Conservation (phyloP, 495 filamentous ascomycete species). For the Aspergillus cristatus region DNA sequence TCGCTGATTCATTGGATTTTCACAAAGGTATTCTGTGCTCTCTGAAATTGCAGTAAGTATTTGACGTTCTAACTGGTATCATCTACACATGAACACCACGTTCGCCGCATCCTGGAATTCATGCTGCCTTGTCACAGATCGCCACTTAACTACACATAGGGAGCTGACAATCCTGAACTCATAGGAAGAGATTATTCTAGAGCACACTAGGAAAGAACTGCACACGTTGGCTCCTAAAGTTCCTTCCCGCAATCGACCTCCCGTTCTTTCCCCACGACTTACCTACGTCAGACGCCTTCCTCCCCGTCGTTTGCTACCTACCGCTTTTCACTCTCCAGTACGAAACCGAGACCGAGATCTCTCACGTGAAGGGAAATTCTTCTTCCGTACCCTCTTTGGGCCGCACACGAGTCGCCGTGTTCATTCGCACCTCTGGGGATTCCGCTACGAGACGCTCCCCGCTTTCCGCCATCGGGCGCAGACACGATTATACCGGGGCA, state of each 20-base stretch:
- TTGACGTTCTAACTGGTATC: too few relatives aligned
- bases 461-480: constrained; percentile 59
- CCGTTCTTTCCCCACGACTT: constrained; percentile 15
- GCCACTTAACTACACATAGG: too few relatives aligned
- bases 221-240: constrained; percentile 37
- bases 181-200: too few relatives aligned
- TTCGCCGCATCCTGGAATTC: too few relatives aligned
- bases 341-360: constrained; percentile 9
- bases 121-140: too few relatives aligned
- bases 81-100: too few relatives aligned
- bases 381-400: constrained; percentile 43
- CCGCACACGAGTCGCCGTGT: constrained; percentile 49
- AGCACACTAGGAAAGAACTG: too few relatives aligned
- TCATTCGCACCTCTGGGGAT: constrained; percentile 50
- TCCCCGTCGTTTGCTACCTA: constrained; percentile 9
- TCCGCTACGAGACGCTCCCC: constrained; percentile 68
- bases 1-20: too few relatives aligned
- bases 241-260: constrained; percentile 22
- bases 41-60: too few relatives aligned
- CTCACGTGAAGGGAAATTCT: constrained; percentile 14
- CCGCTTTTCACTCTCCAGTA: constrained; percentile 10
- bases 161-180: too few relatives aligned
- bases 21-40: too few relatives aligned
- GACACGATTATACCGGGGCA: constrained; percentile 63
- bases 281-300: constrained; percentile 13